Conservation (phyloP, 139 green algal species). For the Micromonas pusilla region DNA sequence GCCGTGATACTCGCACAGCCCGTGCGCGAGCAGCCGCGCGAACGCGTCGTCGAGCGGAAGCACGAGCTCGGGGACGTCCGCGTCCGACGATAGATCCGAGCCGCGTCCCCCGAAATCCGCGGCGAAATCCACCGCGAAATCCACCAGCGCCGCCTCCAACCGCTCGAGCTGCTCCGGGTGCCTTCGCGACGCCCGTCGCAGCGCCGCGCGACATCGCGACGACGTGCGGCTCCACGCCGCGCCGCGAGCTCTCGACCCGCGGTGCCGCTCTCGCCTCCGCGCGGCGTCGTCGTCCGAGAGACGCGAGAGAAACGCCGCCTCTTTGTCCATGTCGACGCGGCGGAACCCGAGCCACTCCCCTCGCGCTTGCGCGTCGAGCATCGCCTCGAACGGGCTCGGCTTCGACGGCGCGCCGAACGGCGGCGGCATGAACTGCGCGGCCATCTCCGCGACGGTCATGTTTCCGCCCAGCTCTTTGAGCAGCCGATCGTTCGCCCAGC, state of each 20-base stretch:
- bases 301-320: background rate
- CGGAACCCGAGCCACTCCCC: background rate
- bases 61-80: background rate
- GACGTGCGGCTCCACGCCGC: background rate
- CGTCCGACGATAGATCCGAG: too few species aligned
- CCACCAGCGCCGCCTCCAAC: background rate
- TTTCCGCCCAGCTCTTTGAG: background rate
- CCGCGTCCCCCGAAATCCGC: too few species aligned
- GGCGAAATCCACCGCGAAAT: background rate
- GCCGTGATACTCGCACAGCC: background rate
- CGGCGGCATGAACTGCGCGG: background rate
- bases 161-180: background rate
- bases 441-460: background rate
- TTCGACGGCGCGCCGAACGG: background rate
- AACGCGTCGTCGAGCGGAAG: background rate
- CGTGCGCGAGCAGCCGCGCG: background rate
- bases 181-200: background rate
- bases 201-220: too few species aligned
- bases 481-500: background rate
- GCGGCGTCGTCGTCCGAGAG: background rate
- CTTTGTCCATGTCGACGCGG: background rate
- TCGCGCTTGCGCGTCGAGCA: background rate
- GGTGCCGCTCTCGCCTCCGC: background rate
- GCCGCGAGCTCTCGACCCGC: background rate
- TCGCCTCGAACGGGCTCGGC: background rate